phyloP scores from a whole-genome alignment of 2,329 filamentous ascomycete genomes.

The Penicillium freii region DNA sequence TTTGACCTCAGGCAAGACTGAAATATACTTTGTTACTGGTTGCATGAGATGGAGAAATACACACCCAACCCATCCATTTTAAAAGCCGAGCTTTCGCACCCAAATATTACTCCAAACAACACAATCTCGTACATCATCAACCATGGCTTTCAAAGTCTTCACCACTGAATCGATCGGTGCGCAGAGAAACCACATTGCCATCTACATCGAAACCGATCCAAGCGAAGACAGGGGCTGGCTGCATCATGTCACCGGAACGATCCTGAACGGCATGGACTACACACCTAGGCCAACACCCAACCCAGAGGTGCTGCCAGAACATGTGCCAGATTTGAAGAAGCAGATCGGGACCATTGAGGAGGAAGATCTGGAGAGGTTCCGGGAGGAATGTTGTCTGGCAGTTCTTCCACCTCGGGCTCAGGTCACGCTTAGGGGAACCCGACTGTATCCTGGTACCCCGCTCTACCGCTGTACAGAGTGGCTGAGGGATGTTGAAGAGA shows the following conservation, averaged over 20 bases:
- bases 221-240: constrained; percentile 6
- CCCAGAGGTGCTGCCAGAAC: constrained; percentile 6
- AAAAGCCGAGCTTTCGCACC: background rate
- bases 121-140: background rate
- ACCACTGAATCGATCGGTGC: constrained; percentile 15
- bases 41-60: background rate
- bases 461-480: constrained; percentile 17
- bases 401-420: constrained; percentile 16
- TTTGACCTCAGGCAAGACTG: background rate
- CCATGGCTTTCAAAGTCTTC: constrained; percentile 16
- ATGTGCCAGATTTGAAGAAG: constrained; percentile 13
- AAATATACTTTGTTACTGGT: background rate
- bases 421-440: constrained; percentile 10
- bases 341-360: constrained; percentile 16
- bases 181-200: constrained; percentile 17
- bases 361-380: constrained; percentile 12
- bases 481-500: constrained; percentile 17
- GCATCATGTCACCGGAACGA: constrained; percentile 20
- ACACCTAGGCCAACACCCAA: constrained; percentile 9
- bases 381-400: constrained; percentile 13
- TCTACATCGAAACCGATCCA: constrained; percentile 20
- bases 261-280: constrained; percentile 19
- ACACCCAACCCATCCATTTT: background rate
- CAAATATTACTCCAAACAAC: background rate
- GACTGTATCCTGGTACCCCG: constrained; percentile 13